Evolutionary conservation across 2,329 filamentous ascomycete genomes (phyloP), one percentile per base, ranked within the genome.

Genomic region (Sporothrix brasiliensis): DNA sequence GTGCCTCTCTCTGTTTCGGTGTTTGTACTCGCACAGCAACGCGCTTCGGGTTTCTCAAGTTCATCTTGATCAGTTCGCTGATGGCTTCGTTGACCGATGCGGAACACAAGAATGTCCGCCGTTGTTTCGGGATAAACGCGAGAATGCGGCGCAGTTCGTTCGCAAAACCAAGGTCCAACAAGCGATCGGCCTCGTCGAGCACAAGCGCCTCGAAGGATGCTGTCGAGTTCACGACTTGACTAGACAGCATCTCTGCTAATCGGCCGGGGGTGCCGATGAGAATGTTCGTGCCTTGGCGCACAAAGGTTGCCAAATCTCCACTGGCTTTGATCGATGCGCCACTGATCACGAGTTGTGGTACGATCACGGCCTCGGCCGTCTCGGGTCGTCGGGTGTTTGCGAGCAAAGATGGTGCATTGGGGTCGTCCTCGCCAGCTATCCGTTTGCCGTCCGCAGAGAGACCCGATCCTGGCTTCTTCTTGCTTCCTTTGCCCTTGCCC

Each of bases 11-110:
- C 49, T 70, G 39, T 82, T 87, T 83, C 80, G 88, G 77, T 41
- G 88, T 89, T 80, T 94, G 95, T 68, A 99, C 95, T 76, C 94
- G 95, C 67, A 98, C 95, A 13, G 92, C 91, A 72, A 99, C 93
- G 77, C 96, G 96, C 76, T 97, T 94, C 0, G 95, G 95, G 79
- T 99, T 98, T 50, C 95, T 87, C 74, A 98, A 82, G 24, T 95
- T 95, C 9, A 97, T 93, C 49, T 94, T 88, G 68, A 99, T 93
- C 69, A 99, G 91, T 78, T 97, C 92, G 73, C 94, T 90, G 0
- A 99, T 92, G 1, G 95, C 95, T 77, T 98, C 95, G 75, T 91
- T 95, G n/a, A 99, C 92, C 76, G 92, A 96, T 14, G 95, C 95
- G 77, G 93, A 97, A 81, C 98, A 99, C 0, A 99, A 83, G 0